Base-by-base conservation (phyloP, 129 eudicot species). In the Artemisia argyi region DNA sequence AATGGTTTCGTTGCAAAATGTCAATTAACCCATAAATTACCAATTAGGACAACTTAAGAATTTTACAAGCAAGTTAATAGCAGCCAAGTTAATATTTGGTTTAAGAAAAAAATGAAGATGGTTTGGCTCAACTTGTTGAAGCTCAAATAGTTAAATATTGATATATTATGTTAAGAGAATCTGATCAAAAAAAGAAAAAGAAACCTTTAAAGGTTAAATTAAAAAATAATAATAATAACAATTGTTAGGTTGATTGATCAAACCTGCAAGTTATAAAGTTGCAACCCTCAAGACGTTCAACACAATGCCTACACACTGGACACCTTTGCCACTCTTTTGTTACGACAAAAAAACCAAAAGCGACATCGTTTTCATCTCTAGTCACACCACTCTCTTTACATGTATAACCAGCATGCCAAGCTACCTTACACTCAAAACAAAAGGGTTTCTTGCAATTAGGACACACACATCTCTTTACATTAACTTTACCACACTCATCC, bases 321-420 rank as follows among this genome's bases (percentile, higher is more conserved):
- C 89, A 87, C 72, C 85, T 81, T 66, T 2, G 73, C 86, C 92
- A 83, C 78, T 75, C 76, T 55, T 18, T 78, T 67, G 22, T 60
- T 78, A 84, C 83, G 10, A 65, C 84, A 11, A 84, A 70, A 46
- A 78, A 61, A 22, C 82, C 89, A 75, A 87, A 87, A 17, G 83
- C 89, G 10, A 80, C 74, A 28, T 87, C n/a, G 61, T 72, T 78
- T 39, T 65, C 39, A 54, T 82, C 85, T 16, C 78, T n/a, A n/a
- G 44, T 35, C 44, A 0, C 44, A 9, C 44, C 73, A 11, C 62
- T 77, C 79, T 87, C 89, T 48, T 66, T 82, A 50, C 87, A 87
- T 76, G 61, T 51, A 68, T 65, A 84, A 52, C 89, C 87, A 11
- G 77, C 80, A 44, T 87, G 89, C 87, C 89, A 84, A 7, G 63